A percentile compares a stretch with the other conserved stretches of the same genome.
These are phyloP conservation scores for Pichia paraexigua DNA, from an alignment of 805 yeast species.

Conservation along the genomic window DNA sequence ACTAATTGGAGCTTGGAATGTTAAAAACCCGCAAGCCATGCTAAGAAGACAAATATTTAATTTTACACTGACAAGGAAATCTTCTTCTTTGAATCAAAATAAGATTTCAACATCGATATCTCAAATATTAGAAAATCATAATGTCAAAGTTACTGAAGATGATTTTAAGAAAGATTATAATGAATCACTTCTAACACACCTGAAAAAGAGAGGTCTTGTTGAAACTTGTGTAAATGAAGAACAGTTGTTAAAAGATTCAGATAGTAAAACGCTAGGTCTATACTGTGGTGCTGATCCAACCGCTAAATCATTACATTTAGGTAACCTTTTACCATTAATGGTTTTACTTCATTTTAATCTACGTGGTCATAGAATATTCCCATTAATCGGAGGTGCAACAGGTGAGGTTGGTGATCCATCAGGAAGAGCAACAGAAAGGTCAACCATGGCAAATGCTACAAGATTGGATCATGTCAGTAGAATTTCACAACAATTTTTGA, in stretches of 20 bases:
- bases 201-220: conserved; percentile 40
- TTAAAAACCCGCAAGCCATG: background rate
- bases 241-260: conserved; percentile 16
- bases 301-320: conserved; percentile 82
- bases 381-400: conserved; percentile 91
- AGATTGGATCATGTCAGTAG: conserved; percentile 48
- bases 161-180: conserved; percentile 26
- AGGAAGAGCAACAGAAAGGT: conserved; percentile 75
- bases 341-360: conserved; percentile 74
- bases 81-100: background rate
- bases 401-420: conserved; percentile 97
- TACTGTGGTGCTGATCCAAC: conserved; percentile 98
- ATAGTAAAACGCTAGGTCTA: conserved; percentile 39
- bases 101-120: conserved; percentile 15
- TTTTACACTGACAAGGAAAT: background rate
- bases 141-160: conserved; percentile 14
- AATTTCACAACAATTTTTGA: conserved; percentile 54
- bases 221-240: conserved; percentile 34
- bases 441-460: conserved; percentile 41
- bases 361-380: conserved; percentile 78
- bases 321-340: conserved; percentile 84
- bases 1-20: background rate
- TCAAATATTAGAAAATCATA: conserved; percentile 14
- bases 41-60: background rate
- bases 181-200: conserved; percentile 33